Percentiles rank a stretch among this genome's conserved stretches.
These are phyloP conservation scores for Micromonas commoda DNA, from an alignment of 139 green algal genomes.

Conservation along the genomic window DNA sequence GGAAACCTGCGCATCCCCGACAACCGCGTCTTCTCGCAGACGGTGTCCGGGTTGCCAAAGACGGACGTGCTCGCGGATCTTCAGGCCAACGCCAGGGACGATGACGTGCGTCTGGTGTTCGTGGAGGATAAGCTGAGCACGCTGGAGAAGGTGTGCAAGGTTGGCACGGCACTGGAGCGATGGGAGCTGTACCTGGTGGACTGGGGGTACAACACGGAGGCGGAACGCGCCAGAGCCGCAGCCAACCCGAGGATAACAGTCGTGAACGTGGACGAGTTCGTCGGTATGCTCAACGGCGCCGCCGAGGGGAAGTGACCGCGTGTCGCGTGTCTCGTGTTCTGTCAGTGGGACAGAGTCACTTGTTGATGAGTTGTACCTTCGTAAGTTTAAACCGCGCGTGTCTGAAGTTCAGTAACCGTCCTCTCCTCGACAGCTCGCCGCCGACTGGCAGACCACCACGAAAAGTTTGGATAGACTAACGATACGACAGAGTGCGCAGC, in stretches of 20 bases:
- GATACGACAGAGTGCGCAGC: too few relatives aligned
- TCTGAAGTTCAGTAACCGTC: too few relatives aligned
- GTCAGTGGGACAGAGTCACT: too few relatives aligned
- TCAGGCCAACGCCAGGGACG: neutral
- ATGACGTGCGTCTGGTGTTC: slow-evolving; percentile 32
- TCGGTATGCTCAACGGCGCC: neutral
- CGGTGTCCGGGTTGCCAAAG: slow-evolving; percentile 36
- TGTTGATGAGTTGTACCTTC: too few relatives aligned
- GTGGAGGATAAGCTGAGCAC: slow-evolving; percentile 44
- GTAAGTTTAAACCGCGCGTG: too few relatives aligned
- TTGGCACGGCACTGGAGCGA: neutral
- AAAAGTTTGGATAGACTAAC: too few relatives aligned
- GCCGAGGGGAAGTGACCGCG: neutral
- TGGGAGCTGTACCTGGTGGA: slow-evolving; percentile 39
- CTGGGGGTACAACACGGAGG: slow-evolving; percentile 45
- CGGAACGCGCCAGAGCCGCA: slow-evolving; percentile 25
- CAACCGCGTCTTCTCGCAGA: slow-evolving; percentile 61
- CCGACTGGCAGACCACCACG: too few relatives aligned
- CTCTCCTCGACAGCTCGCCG: too few relatives aligned
- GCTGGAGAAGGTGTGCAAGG: slow-evolving; percentile 39
- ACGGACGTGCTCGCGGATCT: slow-evolving; percentile 36
- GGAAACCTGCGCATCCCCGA: slow-evolving; percentile 64
- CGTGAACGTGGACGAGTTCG: slow-evolving; percentile 1
- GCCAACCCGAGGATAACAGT: slow-evolving; percentile 2
- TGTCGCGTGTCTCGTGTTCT: neutral